phyloP scores from a whole-genome alignment of 306 rosid species.

The Ziziphus jujuba region DNA sequence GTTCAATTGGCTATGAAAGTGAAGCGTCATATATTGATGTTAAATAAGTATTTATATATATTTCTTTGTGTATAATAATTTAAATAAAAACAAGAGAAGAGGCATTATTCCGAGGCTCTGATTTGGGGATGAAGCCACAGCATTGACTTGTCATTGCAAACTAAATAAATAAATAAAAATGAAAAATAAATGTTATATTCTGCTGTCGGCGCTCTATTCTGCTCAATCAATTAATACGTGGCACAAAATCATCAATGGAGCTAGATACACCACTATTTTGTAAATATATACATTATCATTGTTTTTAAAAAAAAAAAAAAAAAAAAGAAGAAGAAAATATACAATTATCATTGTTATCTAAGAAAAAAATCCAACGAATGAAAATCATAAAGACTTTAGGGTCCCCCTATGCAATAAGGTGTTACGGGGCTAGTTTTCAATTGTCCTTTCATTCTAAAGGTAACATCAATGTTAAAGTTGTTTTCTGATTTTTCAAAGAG shows the following conservation, averaged over 20 bases:
- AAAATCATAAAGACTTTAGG: constrained; percentile 1
- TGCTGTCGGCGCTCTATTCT: constrained; percentile 5
- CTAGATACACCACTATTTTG: background rate
- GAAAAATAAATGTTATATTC: background rate
- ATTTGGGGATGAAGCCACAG: too few species aligned
- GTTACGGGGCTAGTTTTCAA: constrained; percentile 1
- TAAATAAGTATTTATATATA: too few species aligned
- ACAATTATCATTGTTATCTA: constrained; percentile 17
- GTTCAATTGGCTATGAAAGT: too few species aligned
- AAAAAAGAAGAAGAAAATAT: too few species aligned
- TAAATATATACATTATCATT: background rate
- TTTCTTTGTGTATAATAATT: too few species aligned
- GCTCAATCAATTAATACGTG: background rate
- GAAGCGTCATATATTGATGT: too few species aligned
- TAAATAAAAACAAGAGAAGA: too few species aligned
- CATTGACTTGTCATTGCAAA: too few species aligned
- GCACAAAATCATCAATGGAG: background rate
- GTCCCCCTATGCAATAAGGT: constrained; percentile 6
- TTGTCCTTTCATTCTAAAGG: constrained; percentile 14
- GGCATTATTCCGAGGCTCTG: too few species aligned
- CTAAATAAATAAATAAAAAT: too few species aligned
- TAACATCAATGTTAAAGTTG: constrained; percentile 14
- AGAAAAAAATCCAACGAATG: constrained; percentile 3
- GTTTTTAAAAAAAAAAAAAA: constrained; percentile 17
- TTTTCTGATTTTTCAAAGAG: constrained; percentile 12